Evolutionary conservation across 2,329 filamentous ascomycete species (phyloP).

Genomic region (Daldinia sp.): DNA sequence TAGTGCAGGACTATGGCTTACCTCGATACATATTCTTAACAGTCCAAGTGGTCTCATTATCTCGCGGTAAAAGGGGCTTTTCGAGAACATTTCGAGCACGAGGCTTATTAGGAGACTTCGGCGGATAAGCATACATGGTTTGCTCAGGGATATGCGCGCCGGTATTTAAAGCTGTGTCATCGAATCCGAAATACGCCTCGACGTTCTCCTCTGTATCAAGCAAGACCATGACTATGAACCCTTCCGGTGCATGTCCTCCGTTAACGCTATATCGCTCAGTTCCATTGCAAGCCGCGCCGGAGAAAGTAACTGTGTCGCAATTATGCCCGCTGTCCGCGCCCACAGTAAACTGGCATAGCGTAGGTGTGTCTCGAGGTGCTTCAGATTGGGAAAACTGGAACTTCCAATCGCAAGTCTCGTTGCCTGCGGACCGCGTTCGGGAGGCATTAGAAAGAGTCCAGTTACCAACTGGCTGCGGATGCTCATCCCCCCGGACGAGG

Average conservation of each 20-base stretch:
- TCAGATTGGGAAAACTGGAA: neutral
- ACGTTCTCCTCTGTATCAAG: neutral
- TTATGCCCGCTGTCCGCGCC: neutral
- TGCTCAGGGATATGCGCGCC: slow-evolving; percentile 13
- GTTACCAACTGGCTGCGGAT: neutral
- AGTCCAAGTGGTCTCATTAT: neutral
- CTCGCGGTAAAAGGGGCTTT: neutral
- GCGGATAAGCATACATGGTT: neutral
- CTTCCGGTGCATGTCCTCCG: slow-evolving; percentile 7
- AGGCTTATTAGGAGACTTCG: neutral
- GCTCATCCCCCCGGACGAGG: neutral
- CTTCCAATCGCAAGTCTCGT: slow-evolving; percentile 5
- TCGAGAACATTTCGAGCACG: neutral
- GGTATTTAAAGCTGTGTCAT: neutral
- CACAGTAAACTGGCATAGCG: neutral
- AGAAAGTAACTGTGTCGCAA: neutral
- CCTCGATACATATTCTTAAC: slow-evolving; percentile 13
- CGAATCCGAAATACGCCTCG: slow-evolving; percentile 12
- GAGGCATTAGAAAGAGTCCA: neutral
- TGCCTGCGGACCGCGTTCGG: neutral
- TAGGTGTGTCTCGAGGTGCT: neutral
- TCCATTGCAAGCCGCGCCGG: neutral
- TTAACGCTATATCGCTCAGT: slow-evolving; percentile 2
- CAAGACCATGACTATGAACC: slow-evolving; percentile 7
- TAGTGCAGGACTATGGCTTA: neutral